Evolutionary conservation across 345 rosid genomes (phyloP), one percentile per base, ranked within the genome.

Genomic region (Brassica carinata): DNA sequence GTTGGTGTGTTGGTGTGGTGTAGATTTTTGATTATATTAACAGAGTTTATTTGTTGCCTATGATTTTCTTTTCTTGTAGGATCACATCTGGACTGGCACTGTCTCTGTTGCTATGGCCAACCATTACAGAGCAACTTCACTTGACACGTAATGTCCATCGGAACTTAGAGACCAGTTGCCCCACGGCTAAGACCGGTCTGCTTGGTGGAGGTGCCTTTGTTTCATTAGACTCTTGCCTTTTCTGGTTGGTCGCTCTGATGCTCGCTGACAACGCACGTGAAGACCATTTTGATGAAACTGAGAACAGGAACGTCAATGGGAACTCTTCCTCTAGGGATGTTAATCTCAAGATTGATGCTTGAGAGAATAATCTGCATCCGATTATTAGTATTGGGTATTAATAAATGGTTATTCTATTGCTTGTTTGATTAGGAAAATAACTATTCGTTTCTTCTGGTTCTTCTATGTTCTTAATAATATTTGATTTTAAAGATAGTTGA

Each of bases 131-230:
- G 85, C 93, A 90, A 6, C 84, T 91, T 67, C 96, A 90, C 87
- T 81, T 84, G 87, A 77, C 75, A 9, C 84, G 85, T 58, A 91
- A 88, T 17, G 88, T 93, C 13, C 93, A 93, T 74, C 81, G 48
- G 36, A 85, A 86, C 78, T 72, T 82, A 6, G 67, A 82, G 45
- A 82, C 88, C 8, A 76, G n/a, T 5, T 93, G 98, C 87, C 93
- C 89, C 27, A 91, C 98, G 0, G 98, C 98, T 18, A 93, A 91
- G 83, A 89, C 97, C 18, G 97, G 97, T 61, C 84, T 91, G 62
- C 86, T 93, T 3, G 97, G 96, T 38, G 98, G 98, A 1, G 93
- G 93, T 26, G 97, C 98, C 4, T 91, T 91, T 79, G 84, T 90
- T 17, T 93, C 97, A 9, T 89, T 91, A 13, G 93, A 91, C 79